A percentile compares a stretch with the other conserved stretches of the same genome.
Evolutionary conservation across 176 grass and related monocot species (phyloP).

Genomic region (Aegilops speltoides): DNA sequence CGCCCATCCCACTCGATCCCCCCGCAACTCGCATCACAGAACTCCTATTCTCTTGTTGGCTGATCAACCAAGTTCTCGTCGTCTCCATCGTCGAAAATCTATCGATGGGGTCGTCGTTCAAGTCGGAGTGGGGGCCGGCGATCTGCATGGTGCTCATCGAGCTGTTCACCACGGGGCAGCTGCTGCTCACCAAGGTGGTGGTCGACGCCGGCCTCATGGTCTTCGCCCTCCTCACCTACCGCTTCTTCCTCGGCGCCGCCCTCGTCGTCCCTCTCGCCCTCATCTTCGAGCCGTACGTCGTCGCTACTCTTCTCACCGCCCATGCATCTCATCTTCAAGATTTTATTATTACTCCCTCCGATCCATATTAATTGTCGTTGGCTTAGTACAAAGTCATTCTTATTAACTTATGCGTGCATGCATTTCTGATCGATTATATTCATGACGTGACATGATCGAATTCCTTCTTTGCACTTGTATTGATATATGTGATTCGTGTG

Average conservation of each 20-base stretch:
- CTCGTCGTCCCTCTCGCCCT: slow-evolving; percentile 35
- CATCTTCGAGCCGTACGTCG: slow-evolving; percentile 17
- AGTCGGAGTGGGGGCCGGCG: slow-evolving; percentile 40
- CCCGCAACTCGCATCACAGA: neutral
- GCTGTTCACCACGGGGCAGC: slow-evolving; percentile 52
- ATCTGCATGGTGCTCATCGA: slow-evolving; percentile 53
- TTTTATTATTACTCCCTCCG: neutral
- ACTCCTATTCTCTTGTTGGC: too few species aligned
- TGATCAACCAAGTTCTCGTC: neutral
- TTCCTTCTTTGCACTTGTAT: too few species aligned
- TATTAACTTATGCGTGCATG: too few species aligned
- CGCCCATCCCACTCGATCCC: neutral
- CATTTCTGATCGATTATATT: too few species aligned
- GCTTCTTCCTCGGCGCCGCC: slow-evolving; percentile 23
- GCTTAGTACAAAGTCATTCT: too few species aligned
- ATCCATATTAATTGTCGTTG: too few species aligned
- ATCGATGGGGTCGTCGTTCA: slow-evolving; percentile 3
- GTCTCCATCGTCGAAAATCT: neutral
- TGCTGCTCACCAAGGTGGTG: slow-evolving; percentile 51
- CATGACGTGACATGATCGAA: too few species aligned
- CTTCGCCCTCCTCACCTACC: slow-evolving; percentile 51
- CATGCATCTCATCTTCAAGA: neutral
- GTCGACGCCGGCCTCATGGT: slow-evolving; percentile 48
- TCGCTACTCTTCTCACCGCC: too few species aligned
- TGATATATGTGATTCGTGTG: too few species aligned